Evolutionary conservation across 1,284 basidiomycete species (phyloP), one percentile per base, ranked within the genome.

Genomic region (Schizophyllum amplum): DNA sequence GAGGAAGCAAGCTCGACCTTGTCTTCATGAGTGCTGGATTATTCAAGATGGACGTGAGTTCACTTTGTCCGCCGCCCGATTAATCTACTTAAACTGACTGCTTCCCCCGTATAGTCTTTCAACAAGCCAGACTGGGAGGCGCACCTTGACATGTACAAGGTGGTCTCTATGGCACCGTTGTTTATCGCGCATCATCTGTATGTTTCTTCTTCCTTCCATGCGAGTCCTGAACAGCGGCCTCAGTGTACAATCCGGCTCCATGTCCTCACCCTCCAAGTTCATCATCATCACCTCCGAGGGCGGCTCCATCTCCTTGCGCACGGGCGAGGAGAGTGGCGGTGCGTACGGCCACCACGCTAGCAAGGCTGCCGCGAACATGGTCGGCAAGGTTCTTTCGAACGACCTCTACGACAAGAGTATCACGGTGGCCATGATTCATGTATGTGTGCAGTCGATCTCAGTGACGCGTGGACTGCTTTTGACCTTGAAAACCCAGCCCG

Each of bases 351-450:
- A 79, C 63, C 77, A 79, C 60, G 76, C 73, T 1, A 73, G 69
- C 57, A 78, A 79, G 64, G 75, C 74, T 4, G 77, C 76, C 15
- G 71, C 68, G 1, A 79, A 79, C 58, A 78, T 79, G 77, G 68
- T 74, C 1, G 77, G 76, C 1, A 71, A 72, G 51, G 62, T 79
- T n/a, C 61, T 79, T 20, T 66, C 68, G 7, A 67, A 70, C 52
- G 75, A 78, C 58, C 57, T 79, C n/a, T 65, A 69, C 50, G 67
- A 72, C 24, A 67, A 71, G 53, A 73, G 71, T 1, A 63, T 78
- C 17, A 67, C 71, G 0, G 72, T 77, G 11, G 70, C 67, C 2
- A 74, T 77, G 72, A 71, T 79, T 50, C 76, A 77, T 62, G 75
- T 77, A 49, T 60, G 74, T 69, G 1, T 17, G 24, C 13, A 15